Evolutionary conservation across 257 asterid genomes (phyloP).

Genomic region (Linaria vulgaris): DNA sequence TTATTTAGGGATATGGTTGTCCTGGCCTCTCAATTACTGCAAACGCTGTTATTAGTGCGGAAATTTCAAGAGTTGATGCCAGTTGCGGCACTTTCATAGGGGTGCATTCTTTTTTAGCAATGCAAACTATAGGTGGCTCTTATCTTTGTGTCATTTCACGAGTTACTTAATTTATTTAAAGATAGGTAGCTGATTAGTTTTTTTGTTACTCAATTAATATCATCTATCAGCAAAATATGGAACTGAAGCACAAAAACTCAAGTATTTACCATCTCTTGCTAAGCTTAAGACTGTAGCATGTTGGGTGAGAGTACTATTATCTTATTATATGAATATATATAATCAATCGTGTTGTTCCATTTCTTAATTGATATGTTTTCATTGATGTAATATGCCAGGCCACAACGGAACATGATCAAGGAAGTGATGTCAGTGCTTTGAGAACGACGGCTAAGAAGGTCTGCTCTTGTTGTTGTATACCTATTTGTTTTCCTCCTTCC

Average conservation of each 20-base stretch:
- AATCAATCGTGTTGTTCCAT: not conserved
- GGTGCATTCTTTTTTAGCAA: constrained; percentile 56
- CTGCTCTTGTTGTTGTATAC: no score
- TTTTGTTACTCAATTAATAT: not conserved
- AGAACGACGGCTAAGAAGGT: constrained; percentile 18
- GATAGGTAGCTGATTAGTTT: no score
- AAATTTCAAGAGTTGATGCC: constrained; percentile 60
- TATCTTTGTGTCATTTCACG: not conserved
- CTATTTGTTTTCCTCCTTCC: no score
- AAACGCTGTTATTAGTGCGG: constrained; percentile 44
- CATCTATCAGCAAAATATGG: constrained; percentile 8
- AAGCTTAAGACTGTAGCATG: constrained; percentile 8
- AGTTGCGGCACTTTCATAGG: constrained; percentile 52
- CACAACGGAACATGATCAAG: constrained; percentile 11
- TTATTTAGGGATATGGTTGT: constrained; percentile 56
- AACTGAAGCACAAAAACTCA: constrained; percentile 4
- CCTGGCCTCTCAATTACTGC: constrained; percentile 54
- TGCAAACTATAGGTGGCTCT: constrained; percentile 48
- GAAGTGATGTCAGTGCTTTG: constrained; percentile 5
- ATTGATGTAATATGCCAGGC: constrained; percentile 5
- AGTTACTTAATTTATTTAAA: no score
- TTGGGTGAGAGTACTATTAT: constrained; percentile 10
- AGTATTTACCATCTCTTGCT: constrained; percentile 14
- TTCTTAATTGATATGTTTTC: not conserved
- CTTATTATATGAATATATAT: no score